These are phyloP conservation scores for Coriolopsis trogii DNA, from an alignment of 1,284 basidiomycete species.

Conservation along the genomic window DNA sequence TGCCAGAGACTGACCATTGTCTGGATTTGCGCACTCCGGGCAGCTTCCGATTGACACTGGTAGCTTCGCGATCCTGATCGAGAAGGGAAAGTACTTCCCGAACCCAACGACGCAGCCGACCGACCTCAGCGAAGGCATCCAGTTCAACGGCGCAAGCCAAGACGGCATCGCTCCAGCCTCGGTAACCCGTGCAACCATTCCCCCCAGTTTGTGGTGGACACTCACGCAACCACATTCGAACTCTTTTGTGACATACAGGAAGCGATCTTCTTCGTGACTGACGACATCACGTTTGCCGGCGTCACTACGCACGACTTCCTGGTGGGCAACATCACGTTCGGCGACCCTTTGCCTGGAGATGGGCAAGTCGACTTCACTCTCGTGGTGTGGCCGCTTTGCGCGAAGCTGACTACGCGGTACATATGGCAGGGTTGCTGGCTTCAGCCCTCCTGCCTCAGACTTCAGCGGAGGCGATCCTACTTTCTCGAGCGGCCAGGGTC, in stretches of 20 bases:
- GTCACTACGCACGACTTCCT: constrained; percentile 6
- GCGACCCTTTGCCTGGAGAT: constrained; percentile 13
- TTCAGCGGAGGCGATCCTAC: constrained; percentile 12
- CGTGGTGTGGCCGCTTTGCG: too few relatives aligned
- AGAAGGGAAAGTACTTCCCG: constrained; percentile 11
- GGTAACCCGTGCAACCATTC: constrained; percentile 1
- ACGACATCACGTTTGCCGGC: constrained; percentile 10
- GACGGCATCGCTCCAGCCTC: constrained; percentile 7
- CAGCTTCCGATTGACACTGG: constrained; percentile 15
- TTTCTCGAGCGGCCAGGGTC: constrained; percentile 9
- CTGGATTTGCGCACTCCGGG: not conserved
- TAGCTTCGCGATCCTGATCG: constrained; percentile 11
- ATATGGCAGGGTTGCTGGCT: constrained; percentile 4
- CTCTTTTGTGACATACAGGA: not conserved
- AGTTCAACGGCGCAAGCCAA: constrained; percentile 13
- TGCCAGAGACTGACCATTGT: not conserved
- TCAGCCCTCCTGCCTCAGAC: constrained; percentile 15
- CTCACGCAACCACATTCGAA: too few relatives aligned
- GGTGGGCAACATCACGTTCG: constrained; percentile 11
- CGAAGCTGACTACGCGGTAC: not conserved
- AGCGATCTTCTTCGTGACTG: constrained; percentile 4
- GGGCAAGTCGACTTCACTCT: not conserved
- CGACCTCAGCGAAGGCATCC: constrained; percentile 14
- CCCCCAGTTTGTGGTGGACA: too few relatives aligned
- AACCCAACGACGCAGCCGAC: constrained; percentile 8